Evolutionary conservation across 1,284 basidiomycete species (phyloP), one percentile per base, ranked within the genome.

Genomic region (Cutaneotrichosporon arboriforme): DNA sequence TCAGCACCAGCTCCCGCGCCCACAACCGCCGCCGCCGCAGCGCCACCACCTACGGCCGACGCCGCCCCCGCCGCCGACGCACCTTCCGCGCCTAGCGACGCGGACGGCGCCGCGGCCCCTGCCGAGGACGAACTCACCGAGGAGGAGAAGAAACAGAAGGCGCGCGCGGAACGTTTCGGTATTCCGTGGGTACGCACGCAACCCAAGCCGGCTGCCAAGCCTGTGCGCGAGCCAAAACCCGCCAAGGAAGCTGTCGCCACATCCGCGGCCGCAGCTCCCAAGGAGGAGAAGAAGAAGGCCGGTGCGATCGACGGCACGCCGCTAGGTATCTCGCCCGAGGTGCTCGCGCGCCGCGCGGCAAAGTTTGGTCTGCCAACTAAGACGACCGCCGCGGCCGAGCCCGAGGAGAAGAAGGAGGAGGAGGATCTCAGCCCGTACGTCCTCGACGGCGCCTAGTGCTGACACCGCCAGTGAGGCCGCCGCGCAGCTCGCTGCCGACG

Each of bases 81-180:
- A 10, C 17, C 33, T 15, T 23, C 53, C 17, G 26, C 55, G 17
- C 21, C 52, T 14, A 33, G 55, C 21, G 57, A 36, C n/a, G 22
- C 20, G 4, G 36, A 18, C 14, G 22, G 34, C 40, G 20, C 43
- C 55, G 21, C 49, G 9, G 17, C 23, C 12, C 36, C 50, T 33
- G 51, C 45, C 31, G 44, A 37, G 2, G 51, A 50, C 37, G 53
- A 57, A 13, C 55, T 73, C 38, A 71, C 67, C 42, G 61, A 69
- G 51, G 69, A 74, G 52, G 63, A 73, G 64, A 61, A 67, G 65
- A 68, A 67, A 13, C 62, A 66, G 53, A 71, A 71, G 56, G 66
- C 67, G 4, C 68, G 76, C 26, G 70, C 70, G 1, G 74, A 71
- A 41, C 61, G 72, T 51, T 77, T 77, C 54, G 74, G 74, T 8